Evolutionary conservation across 164 flowering plant genomes (phyloP).

Genomic region (Chimonanthus salicifolius): DNA sequence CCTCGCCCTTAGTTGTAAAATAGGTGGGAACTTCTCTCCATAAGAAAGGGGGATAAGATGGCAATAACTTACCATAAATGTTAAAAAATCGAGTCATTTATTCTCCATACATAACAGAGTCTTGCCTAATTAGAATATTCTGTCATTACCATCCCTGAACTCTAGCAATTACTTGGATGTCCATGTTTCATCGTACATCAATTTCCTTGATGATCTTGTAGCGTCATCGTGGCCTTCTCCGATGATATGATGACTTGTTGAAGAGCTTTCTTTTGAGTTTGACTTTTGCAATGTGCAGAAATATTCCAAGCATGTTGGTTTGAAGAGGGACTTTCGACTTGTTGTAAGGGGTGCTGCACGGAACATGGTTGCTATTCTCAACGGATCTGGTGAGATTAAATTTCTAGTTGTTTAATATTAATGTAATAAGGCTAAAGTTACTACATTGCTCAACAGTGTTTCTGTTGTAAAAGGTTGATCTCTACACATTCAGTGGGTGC

Average conservation of each 20-base stretch:
- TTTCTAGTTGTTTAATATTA: not conserved
- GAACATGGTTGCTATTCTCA: conserved; percentile 80
- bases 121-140: not conserved
- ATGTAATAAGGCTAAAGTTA: too few species aligned
- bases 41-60: not conserved
- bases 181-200: not conserved
- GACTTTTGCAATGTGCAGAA: conserved; percentile 42
- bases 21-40: too few species aligned
- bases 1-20: too few species aligned
- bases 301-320: conserved; percentile 91
- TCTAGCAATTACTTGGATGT: not conserved
- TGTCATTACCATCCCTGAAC: not conserved
- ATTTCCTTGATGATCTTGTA: not conserved
- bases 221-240: not conserved
- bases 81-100: not conserved
- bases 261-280: conserved; percentile 1
- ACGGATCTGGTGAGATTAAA: conserved; percentile 69
- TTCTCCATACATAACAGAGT: not conserved
- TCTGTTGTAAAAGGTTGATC: not conserved
- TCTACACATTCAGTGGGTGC: not conserved
- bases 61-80: not conserved
- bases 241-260: not conserved
- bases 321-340: conserved; percentile 94
- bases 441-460: not conserved
- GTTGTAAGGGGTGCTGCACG: conserved; percentile 97